Evolutionary conservation across 345 rosid species (phyloP).

Genomic region (Linum trigynum): DNA sequence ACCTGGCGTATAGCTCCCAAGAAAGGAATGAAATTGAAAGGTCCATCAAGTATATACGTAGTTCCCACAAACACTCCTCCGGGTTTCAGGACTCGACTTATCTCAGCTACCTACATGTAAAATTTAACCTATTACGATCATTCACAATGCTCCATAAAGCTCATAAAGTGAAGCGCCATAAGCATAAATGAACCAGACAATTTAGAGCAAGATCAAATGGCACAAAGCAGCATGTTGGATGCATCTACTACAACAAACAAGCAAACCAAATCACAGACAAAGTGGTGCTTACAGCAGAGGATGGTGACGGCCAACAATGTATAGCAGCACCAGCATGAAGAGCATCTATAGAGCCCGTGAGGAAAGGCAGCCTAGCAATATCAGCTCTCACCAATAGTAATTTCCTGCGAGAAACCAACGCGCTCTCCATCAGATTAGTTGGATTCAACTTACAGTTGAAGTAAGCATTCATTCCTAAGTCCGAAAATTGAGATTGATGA

Average conservation of each 20-base stretch:
- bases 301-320: constrained; percentile 94
- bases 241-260: not conserved
- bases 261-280: not conserved
- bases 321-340: constrained; percentile 91
- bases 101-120: constrained; percentile 58
- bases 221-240: no score
- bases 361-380: constrained; percentile 75
- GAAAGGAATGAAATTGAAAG: constrained; percentile 37
- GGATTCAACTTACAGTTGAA: not conserved
- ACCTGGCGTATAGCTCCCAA: constrained; percentile 46
- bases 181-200: no score
- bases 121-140: not conserved
- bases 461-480: not conserved
- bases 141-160: no score
- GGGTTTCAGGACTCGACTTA: constrained; percentile 74
- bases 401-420: constrained; percentile 36
- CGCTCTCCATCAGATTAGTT: constrained; percentile 3
- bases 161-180: no score
- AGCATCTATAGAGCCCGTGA: constrained; percentile 63
- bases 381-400: constrained; percentile 75
- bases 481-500: not conserved
- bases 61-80: constrained; percentile 85
- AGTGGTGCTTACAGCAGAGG: constrained; percentile 50
- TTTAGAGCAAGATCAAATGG: no score
- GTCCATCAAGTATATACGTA: constrained; percentile 59